phyloP scores from a whole-genome alignment of 2,329 filamentous ascomycete species.

The Sporothrix pallida region DNA sequence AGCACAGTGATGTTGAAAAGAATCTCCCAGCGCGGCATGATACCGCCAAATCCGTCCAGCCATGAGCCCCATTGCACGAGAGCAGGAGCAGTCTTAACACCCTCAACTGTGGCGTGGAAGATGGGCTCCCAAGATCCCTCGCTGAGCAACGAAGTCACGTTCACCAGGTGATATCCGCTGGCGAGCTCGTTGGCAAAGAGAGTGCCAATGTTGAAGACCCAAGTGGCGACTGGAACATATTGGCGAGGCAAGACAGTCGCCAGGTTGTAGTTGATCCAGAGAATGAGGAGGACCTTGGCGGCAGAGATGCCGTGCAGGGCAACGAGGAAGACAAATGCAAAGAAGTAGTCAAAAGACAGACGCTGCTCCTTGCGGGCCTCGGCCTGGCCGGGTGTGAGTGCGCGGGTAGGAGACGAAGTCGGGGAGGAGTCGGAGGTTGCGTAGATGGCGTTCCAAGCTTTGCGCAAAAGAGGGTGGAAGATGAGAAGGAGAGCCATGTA shows the following conservation, averaged over 20 bases:
- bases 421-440: constrained; percentile 42
- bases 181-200: constrained; percentile 90
- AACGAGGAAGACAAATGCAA: constrained; percentile 78
- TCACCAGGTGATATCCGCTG: constrained; percentile 74
- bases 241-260: constrained; percentile 72
- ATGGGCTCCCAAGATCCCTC: constrained; percentile 33
- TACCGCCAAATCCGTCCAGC: constrained; percentile 79
- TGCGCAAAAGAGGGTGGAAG: constrained; percentile 79
- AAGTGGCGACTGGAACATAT: constrained; percentile 77
- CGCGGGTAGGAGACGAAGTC: constrained; percentile 37
- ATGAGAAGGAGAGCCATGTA: constrained; percentile 76
- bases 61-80: constrained; percentile 68
- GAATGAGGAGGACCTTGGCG: constrained; percentile 79
- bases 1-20: constrained; percentile 95
- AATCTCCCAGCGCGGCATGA: constrained; percentile 94
- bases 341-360: constrained; percentile 79
- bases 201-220: constrained; percentile 85
- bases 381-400: constrained; percentile 50
- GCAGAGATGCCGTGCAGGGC: constrained; percentile 85
- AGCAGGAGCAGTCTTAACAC: constrained; percentile 43
- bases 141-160: constrained; percentile 61
- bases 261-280: constrained; percentile 81
- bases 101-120: constrained; percentile 28
- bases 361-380: constrained; percentile 70
- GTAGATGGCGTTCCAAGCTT: constrained; percentile 66